Percentiles rank a stretch among this genome's conserved stretches.
phyloP scores from a whole-genome alignment of 257 asterid genomes.

The Solanum medicagineum region DNA sequence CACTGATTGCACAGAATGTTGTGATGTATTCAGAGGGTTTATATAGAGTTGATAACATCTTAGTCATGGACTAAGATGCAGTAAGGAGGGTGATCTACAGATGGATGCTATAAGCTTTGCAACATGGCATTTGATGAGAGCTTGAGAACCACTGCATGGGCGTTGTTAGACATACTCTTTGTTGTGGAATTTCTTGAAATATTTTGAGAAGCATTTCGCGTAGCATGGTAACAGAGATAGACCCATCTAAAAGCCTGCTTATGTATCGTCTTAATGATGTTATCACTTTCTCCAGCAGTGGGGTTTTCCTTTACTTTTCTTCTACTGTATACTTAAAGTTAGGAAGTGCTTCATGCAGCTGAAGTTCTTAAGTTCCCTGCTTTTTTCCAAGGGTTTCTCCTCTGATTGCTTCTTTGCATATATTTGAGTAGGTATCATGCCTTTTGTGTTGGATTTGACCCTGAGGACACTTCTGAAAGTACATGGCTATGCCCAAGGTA shows the following conservation, averaged over 20 bases:
- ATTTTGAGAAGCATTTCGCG: background rate
- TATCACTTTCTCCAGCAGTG: background rate
- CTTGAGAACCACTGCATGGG: background rate
- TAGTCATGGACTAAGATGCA: background rate
- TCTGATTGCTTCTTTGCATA: conserved; percentile 12
- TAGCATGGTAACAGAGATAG: background rate
- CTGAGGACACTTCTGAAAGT: conserved; percentile 75
- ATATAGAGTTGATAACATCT: background rate
- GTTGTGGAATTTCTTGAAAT: background rate
- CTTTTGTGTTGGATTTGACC: conserved; percentile 90
- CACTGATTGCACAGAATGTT: background rate
- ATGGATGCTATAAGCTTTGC: background rate
- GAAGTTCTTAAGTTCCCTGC: background rate
- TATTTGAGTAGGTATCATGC: conserved; percentile 81
- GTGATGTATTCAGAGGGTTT: background rate
- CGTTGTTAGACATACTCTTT: background rate
- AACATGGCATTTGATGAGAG: background rate
- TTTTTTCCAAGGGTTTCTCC: background rate
- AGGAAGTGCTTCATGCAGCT: background rate
- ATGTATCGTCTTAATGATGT: background rate
- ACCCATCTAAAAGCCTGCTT: background rate
- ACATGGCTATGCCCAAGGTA: conserved; percentile 99
- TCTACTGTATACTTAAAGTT: background rate
- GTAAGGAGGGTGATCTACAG: background rate
- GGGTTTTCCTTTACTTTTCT: background rate